These are phyloP conservation scores for Claviceps maximensis DNA, from an alignment of 2,329 filamentous ascomycete species.

Conservation along the genomic window DNA sequence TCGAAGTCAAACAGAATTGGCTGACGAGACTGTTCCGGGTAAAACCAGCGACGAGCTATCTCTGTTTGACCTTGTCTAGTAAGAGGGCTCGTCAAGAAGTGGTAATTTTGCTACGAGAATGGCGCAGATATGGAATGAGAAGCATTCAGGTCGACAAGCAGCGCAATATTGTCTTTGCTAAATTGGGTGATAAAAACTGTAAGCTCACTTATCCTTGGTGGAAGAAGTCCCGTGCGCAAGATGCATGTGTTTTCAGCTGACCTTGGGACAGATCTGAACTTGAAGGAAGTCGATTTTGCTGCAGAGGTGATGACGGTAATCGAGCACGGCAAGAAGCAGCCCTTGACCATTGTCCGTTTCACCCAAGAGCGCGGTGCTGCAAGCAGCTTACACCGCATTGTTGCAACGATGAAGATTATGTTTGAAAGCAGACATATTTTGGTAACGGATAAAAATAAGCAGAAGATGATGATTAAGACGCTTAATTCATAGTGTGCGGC, in stretches of 20 bases:
- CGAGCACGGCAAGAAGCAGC: conserved; percentile 65
- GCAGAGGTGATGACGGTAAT: conserved; percentile 81
- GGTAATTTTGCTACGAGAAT: conserved; percentile 60
- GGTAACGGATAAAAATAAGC: conserved; percentile 52
- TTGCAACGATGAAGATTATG: conserved; percentile 60
- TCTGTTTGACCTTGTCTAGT: conserved; percentile 59
- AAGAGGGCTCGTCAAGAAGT: conserved; percentile 67
- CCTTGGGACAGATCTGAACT: conserved; percentile 48
- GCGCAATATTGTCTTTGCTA: conserved; percentile 66
- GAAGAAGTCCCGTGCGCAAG: neutral
- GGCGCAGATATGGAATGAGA: conserved; percentile 69
- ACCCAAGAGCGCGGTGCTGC: conserved; percentile 87
- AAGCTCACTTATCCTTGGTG: conserved; percentile 23
- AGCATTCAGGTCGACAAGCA: conserved; percentile 68
- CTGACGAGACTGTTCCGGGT: conserved; percentile 79
- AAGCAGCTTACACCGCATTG: conserved; percentile 73
- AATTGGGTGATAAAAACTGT: conserved; percentile 68
- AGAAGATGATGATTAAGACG: conserved; percentile 62
- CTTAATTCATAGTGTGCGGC: conserved; percentile 33
- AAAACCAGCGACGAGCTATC: conserved; percentile 62
- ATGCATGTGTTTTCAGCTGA: conserved; percentile 8
- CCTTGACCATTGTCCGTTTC: conserved; percentile 70
- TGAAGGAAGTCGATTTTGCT: conserved; percentile 81
- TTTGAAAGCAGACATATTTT: conserved; percentile 53
- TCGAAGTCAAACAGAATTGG: conserved; percentile 68